phyloP scores from a whole-genome alignment of 108 stramenopile species.

The Mediolabrus comicus region DNA sequence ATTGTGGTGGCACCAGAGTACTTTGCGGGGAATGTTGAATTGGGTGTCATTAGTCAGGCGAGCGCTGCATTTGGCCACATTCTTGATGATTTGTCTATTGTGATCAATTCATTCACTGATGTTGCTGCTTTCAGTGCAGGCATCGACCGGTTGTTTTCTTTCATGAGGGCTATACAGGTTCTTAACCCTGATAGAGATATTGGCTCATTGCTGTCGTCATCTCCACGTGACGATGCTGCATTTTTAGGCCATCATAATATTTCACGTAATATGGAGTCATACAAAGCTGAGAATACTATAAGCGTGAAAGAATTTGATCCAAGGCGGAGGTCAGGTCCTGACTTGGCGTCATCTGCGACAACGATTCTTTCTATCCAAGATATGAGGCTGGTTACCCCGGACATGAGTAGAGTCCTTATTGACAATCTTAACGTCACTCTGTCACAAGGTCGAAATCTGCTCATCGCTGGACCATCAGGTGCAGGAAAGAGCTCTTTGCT shows the following conservation, averaged over 20 bases:
- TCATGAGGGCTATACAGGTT: slow-evolving; percentile 50
- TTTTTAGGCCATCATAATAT: neutral
- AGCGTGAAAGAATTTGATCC: slow-evolving; percentile 36
- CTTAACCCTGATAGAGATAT: slow-evolving; percentile 31
- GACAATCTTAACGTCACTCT: slow-evolving; percentile 50
- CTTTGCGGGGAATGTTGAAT: slow-evolving; percentile 64
- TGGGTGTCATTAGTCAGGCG: slow-evolving; percentile 55
- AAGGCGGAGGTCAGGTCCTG: neutral
- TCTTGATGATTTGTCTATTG: slow-evolving; percentile 73
- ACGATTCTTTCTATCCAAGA: slow-evolving; percentile 43
- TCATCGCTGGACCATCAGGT: slow-evolving; percentile 74
- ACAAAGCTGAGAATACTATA: neutral
- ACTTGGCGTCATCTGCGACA: neutral
- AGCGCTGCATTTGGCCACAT: slow-evolving; percentile 84
- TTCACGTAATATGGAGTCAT: neutral
- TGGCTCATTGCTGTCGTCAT: slow-evolving; percentile 16
- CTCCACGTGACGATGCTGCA: neutral
- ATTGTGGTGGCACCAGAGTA: slow-evolving; percentile 69
- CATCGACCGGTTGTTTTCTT: slow-evolving; percentile 59
- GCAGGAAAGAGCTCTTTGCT: slow-evolving; percentile 60
- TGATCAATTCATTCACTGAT: slow-evolving; percentile 73
- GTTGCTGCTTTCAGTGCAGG: slow-evolving; percentile 62
- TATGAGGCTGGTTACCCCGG: slow-evolving; percentile 56
- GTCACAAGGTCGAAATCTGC: slow-evolving; percentile 45
- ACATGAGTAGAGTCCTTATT: slow-evolving; percentile 51